Conservation (phyloP, 306 rosid species). For the Amphicarpaea edgeworthii region DNA sequence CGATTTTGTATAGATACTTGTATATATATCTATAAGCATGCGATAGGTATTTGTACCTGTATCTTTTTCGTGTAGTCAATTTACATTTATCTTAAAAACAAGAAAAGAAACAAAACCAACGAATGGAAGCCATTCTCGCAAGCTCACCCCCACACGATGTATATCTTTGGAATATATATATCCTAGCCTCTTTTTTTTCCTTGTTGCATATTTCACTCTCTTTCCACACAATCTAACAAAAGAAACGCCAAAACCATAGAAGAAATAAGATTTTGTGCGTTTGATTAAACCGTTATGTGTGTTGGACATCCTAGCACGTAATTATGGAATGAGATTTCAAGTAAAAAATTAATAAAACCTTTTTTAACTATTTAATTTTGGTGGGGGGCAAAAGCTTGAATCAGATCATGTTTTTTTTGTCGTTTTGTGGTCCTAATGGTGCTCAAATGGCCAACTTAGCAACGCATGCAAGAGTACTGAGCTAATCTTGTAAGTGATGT, state of each 20-base stretch:
- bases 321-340: conserved; percentile 49
- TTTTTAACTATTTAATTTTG: conserved; percentile 13
- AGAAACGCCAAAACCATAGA: conserved; percentile 72
- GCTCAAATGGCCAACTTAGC: conserved; percentile 55
- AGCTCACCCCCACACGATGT: conserved; percentile 48
- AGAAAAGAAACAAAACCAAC: conserved; percentile 45
- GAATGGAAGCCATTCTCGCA: conserved; percentile 45
- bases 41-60: neutral
- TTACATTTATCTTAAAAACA: conserved; percentile 41
- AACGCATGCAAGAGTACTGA: conserved; percentile 25
- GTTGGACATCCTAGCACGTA: conserved; percentile 73
- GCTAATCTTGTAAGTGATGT: conserved; percentile 44
- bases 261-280: conserved; percentile 65
- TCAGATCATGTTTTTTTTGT: conserved; percentile 54
- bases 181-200: neutral
- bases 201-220: neutral
- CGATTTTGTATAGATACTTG: neutral
- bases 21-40: neutral
- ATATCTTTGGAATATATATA: neutral
- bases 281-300: conserved; percentile 52
- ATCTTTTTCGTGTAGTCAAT: conserved; percentile 49
- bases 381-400: conserved; percentile 46
- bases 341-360: conserved; percentile 18
- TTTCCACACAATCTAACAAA: conserved; percentile 44
- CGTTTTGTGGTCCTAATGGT: conserved; percentile 43